Evolutionary conservation across 108 stramenopile genomes (phyloP), one percentile per base, ranked within the genome.

Genomic region (Stephanodiscus minutulus): DNA sequence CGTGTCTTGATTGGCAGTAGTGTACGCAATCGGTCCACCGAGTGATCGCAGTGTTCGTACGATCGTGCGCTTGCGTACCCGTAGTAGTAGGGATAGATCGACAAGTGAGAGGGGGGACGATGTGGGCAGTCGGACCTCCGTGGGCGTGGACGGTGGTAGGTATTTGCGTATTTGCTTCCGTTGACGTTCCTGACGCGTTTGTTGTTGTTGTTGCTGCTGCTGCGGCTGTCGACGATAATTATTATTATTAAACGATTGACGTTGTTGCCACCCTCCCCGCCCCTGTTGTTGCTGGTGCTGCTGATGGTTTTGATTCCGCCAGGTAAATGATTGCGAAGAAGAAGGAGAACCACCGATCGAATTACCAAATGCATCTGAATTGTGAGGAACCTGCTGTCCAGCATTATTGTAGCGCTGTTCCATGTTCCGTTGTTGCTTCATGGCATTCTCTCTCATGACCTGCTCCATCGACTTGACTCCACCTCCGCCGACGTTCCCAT

Each of bases 31-130:
- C 6, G 64, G 50, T 35, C 71, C 77, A 1, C 69, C 59, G 9
- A 78, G 59, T 0, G 77, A 39, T 2, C 77, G 77, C 24, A 78
- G 52, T 21, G 69, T 61, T 1, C 77, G 64, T 11, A 78, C 77
- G 27, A 78, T 71, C 0, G 77, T 78, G 2, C 69, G 48, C 55
- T 78, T 78, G 11, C 54, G 56, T 7, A 78, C 77, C 13, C 77
- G 64, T 2, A 78, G 58, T 41, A 78, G 41, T 3, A 65, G 57
- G 1, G 52, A 53, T 8, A 53, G 22, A 22, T 53, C 52, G 52
- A 53, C 52, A 4, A 53, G 52, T 1, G 10, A 58, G 64, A 35
- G 93, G 87, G 8, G 89, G 87, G 35, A 91, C 90, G 8, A 70
- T 36, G n/a, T n/a, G n/a, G n/a, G 79, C 77, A 21, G 74, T 76